Conservation (phyloP, 2,329 filamentous ascomycete species). For the Trichophyton schoenleinii region DNA sequence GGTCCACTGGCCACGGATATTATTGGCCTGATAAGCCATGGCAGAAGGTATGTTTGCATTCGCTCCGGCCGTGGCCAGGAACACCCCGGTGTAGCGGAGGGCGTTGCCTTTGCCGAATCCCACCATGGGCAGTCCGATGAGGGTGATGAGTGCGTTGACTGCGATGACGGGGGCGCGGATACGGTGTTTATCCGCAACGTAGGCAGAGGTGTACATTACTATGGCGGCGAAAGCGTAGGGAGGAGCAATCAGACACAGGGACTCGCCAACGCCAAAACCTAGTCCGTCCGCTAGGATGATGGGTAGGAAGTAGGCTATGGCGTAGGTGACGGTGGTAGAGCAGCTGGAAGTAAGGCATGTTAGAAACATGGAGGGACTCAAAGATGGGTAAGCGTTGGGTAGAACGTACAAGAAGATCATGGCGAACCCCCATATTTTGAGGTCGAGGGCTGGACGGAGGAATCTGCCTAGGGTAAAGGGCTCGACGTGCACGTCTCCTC, state of each 20-base stretch:
- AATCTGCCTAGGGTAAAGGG: conserved; percentile 38
- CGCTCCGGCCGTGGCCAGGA: conserved; percentile 61
- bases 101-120: conserved; percentile 48
- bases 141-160: conserved; percentile 51
- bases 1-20: conserved; percentile 82
- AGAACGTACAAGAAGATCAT: conserved; percentile 36
- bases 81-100: conserved; percentile 61
- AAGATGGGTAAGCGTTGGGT: background rate
- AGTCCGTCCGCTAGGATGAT: conserved; percentile 55
- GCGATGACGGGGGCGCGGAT: conserved; percentile 54
- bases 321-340: conserved; percentile 62
- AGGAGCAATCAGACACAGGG: conserved; percentile 61
- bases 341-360: conserved; percentile 34
- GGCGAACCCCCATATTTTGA: conserved; percentile 45
- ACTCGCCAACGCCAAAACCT: conserved; percentile 49
- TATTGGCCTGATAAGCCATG: conserved; percentile 75
- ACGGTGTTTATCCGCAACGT: conserved; percentile 53
- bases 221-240: conserved; percentile 55
- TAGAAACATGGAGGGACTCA: background rate
- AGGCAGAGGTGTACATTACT: conserved; percentile 48
- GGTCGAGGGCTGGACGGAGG: conserved; percentile 35
- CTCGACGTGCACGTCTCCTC: conserved; percentile 39
- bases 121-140: conserved; percentile 61
- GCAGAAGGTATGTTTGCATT: conserved; percentile 65
- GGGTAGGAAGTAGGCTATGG: conserved; percentile 66